Evolutionary conservation across 768 basidiomycete species (phyloP).

Genomic region (Suillus clintonianus): DNA sequence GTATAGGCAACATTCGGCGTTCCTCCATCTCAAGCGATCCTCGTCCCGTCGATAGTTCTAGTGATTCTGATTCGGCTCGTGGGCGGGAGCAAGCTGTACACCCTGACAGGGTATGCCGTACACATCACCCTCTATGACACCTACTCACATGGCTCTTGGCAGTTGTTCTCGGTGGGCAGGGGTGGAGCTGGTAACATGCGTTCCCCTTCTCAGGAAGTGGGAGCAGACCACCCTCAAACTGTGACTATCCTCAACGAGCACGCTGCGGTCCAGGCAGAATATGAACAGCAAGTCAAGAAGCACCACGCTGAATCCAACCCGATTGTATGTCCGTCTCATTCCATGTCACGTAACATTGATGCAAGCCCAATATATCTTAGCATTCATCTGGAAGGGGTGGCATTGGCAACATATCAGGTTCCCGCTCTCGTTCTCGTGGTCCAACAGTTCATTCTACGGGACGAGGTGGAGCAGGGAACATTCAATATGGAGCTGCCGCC

Average conservation of each 20-base stretch:
- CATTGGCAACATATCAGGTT: constrained; percentile 56
- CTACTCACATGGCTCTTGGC: constrained; percentile 10
- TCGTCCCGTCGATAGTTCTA: constrained; percentile 45
- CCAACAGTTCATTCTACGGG: constrained; percentile 51
- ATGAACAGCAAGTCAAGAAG: constrained; percentile 24
- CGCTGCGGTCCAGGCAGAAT: constrained; percentile 17
- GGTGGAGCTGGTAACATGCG: constrained; percentile 88
- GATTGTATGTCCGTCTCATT: constrained; percentile 34
- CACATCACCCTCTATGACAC: neutral
- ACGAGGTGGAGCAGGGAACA: constrained; percentile 67
- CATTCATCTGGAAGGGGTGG: constrained; percentile 70
- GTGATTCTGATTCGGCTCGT: constrained; percentile 55
- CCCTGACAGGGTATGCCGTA: constrained; percentile 36
- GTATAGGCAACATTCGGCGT: constrained; percentile 64
- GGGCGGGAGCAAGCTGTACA: constrained; percentile 58
- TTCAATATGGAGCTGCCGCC: constrained; percentile 33
- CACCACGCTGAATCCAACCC: constrained; percentile 30
- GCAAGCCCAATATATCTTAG: constrained; percentile 24
- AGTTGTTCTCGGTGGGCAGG: constrained; percentile 64
- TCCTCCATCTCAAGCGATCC: constrained; percentile 47
- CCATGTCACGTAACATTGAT: neutral
- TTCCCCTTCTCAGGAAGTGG: constrained; percentile 64
- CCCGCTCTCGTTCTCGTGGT: constrained; percentile 52
- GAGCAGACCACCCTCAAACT: constrained; percentile 20
- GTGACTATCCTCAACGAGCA: constrained; percentile 31